Percentiles rank a stretch among this genome's conserved stretches.
phyloP scores from a whole-genome alignment of 2,329 filamentous ascomycete genomes.

The Ascochyta koolunga region DNA sequence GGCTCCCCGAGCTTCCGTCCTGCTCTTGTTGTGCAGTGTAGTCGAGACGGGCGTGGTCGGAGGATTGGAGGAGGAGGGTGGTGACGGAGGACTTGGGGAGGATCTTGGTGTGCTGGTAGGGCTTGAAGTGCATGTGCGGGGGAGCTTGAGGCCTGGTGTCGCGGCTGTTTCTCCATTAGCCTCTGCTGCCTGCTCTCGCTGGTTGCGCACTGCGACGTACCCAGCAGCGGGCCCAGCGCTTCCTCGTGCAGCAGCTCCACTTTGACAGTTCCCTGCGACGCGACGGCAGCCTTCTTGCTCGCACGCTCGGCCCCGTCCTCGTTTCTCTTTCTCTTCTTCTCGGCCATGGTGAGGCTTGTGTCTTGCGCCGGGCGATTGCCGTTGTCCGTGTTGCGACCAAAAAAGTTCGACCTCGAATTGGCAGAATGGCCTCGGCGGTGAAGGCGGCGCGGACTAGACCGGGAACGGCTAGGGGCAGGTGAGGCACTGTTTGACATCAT shows the following conservation, averaged over 20 bases:
- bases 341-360: constrained; percentile 33
- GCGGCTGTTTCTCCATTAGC: constrained; percentile 36
- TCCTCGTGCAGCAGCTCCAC: constrained; percentile 55
- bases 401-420: constrained; percentile 37
- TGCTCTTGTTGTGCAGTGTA: constrained; percentile 61
- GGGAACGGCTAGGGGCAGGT: not conserved
- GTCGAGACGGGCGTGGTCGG: constrained; percentile 64
- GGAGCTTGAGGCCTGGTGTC: constrained; percentile 53
- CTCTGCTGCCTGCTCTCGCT: not conserved
- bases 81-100: constrained; percentile 36
- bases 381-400: constrained; percentile 18
- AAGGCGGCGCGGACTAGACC: not conserved
- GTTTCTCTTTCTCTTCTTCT: constrained; percentile 49
- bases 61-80: constrained; percentile 65
- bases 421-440: constrained; percentile 8
- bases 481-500: constrained; percentile 7
- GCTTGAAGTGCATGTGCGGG: constrained; percentile 53
- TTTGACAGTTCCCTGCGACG: constrained; percentile 48
- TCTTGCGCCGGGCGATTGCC: constrained; percentile 5
- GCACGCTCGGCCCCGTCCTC: constrained; percentile 37
- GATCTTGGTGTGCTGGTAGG: constrained; percentile 51
- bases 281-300: constrained; percentile 54
- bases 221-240: constrained; percentile 56
- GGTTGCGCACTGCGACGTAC: constrained; percentile 39
- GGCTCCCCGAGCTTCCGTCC: constrained; percentile 54